Base-by-base conservation (phyloP, 2,329 filamentous ascomycete species). In the Trichophyton rubrum region DNA sequence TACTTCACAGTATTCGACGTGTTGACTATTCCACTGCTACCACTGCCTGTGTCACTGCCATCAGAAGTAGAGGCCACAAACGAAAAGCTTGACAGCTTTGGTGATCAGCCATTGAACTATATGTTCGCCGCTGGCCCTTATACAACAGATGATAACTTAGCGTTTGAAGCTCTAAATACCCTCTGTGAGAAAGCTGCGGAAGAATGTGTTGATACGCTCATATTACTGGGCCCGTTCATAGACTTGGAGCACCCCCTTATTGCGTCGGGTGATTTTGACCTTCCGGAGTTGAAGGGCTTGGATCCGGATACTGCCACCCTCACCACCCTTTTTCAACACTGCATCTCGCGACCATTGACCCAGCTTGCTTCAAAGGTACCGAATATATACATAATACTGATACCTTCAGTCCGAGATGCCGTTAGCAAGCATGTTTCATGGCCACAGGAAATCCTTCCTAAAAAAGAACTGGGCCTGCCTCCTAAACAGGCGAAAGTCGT, bases 171-270 rank as follows among this genome's bases (percentile, higher is more conserved):
- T 6, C 78, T 99, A 1, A 85, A 90, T 68, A 84, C 88, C 33
- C 80, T 99, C 15, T 92, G 92, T 70, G 81, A 82, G 66, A 85
- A 86, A 67, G 90, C 91, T 7, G 85, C 84, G 15, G 84, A 89
- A 64, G 82, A 80, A 22, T 85, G 83, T 64, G 88, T 86, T 9
- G 93, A 99, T 71, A 83, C 84, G 2, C 75, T 99, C 30, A 81
- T 97, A 49, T 79, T 99, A 7, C 78, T 83, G 3, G 93, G 93
- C 0, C 93, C 93, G 0, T 96, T 99, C 71, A 80, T 99, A 65
- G 93, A 97, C 71, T 80, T 87, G 40, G 90, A 96, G 67, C 93
- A 99, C 71, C 92, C 93, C 0, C 79, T 95, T 27, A 82, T 99
- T 59, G 89, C 90, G 24, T 81, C 83, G 15, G 86, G 90, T 64